phyloP scores from a whole-genome alignment of 768 basidiomycete genomes.

The Hortiboletus flavorubellus region DNA sequence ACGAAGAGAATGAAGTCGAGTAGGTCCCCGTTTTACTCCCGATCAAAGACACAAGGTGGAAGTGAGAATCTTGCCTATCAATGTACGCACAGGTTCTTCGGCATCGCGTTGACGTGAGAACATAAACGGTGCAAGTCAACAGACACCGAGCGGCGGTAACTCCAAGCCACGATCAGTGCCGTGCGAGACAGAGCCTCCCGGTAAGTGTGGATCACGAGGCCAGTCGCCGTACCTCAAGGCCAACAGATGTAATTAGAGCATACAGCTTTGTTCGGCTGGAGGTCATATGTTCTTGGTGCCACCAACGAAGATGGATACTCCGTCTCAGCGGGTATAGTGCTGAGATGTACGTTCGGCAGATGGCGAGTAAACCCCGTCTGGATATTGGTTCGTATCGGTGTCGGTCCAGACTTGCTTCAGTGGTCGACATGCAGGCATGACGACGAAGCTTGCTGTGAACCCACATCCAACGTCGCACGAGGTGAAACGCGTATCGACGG shows the following conservation, averaged over 20 bases:
- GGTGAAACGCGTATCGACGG: not conserved
- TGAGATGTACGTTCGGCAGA: not conserved
- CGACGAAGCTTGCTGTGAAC: not conserved
- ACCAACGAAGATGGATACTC: not conserved
- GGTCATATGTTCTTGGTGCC: not conserved
- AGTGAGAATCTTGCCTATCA: not conserved
- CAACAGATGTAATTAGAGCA: not conserved
- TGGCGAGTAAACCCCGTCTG: not conserved
- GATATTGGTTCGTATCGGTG: too few species aligned
- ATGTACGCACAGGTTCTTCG: not conserved
- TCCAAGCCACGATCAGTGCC: not conserved
- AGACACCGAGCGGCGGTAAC: slow-evolving; percentile 1
- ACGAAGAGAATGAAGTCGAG: not conserved
- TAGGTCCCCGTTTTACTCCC: not conserved
- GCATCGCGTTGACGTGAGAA: not conserved
- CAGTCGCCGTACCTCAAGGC: not conserved
- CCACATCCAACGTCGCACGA: not conserved
- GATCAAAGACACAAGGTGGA: not conserved
- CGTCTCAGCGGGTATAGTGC: slow-evolving; percentile 1
- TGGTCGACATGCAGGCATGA: not conserved
- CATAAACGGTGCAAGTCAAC: not conserved
- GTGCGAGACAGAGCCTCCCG: not conserved
- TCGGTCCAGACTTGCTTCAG: not conserved
- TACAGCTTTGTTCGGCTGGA: not conserved
- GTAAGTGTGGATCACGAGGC: not conserved